Evolutionary conservation across 805 yeast species (phyloP).

Genomic region (Wickerhamomyces xylosicus): DNA sequence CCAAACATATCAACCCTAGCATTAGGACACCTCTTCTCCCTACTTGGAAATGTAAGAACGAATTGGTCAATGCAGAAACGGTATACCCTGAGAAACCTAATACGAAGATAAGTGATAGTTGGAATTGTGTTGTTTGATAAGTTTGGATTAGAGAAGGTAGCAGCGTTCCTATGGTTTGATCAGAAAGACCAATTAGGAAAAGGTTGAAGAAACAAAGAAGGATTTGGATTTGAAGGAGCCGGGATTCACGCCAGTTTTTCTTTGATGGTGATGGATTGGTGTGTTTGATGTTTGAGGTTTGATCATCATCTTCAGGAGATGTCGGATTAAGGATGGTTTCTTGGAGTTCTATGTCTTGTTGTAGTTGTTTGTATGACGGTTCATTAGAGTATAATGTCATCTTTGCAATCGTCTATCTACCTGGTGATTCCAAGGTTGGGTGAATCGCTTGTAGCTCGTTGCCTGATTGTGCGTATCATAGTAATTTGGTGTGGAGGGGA

Average conservation of each 20-base stretch:
- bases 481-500: too few species aligned
- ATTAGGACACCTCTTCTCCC: conserved; percentile 40
- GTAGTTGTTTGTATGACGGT: too few species aligned
- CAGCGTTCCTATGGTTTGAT: conserved; percentile 51
- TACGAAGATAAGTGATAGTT: conserved; percentile 39
- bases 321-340: conserved; percentile 1
- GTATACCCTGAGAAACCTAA: conserved; percentile 47
- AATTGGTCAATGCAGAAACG: conserved; percentile 38
- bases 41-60: conserved; percentile 25
- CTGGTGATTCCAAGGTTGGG: too few species aligned
- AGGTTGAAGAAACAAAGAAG: conserved; percentile 28
- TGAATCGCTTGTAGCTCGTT: too few species aligned
- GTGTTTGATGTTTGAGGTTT: conserved; percentile 1
- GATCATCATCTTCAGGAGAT: not conserved
- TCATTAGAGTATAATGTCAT: too few species aligned
- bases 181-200: conserved; percentile 42
- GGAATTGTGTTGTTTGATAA: conserved; percentile 37
- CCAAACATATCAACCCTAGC: conserved; percentile 25
- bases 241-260: conserved; percentile 17
- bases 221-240: conserved; percentile 36
- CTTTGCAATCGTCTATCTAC: too few species aligned
- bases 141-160: conserved; percentile 39
- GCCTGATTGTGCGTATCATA: too few species aligned
- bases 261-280: conserved; percentile 4
- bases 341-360: conserved; percentile 3